These are phyloP conservation scores for Cytospora schulzeri DNA, from an alignment of 2,329 filamentous ascomycete genomes.

Conservation along the genomic window DNA sequence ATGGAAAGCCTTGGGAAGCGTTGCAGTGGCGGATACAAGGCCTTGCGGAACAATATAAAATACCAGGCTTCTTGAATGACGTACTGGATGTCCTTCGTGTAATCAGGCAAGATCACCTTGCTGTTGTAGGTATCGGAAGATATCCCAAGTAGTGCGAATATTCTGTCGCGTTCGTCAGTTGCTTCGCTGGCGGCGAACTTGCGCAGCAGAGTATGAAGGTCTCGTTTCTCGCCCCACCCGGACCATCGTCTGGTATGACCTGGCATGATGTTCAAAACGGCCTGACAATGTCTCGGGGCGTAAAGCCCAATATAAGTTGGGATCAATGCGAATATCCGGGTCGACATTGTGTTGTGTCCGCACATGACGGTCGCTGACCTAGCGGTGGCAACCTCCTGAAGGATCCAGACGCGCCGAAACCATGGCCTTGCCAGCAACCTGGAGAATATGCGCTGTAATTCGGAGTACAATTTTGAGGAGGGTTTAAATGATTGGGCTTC, in stretches of 20 bases:
- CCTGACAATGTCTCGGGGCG: not conserved
- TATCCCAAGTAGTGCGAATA: not conserved
- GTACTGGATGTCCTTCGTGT: not conserved
- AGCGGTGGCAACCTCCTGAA: slow-evolving; percentile 14
- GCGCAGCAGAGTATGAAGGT: not conserved
- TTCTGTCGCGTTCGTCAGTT: not conserved
- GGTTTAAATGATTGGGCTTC: not conserved
- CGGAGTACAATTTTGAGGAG: not conserved
- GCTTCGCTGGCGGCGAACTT: not conserved
- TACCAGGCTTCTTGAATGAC: not conserved
- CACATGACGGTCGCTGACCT: slow-evolving; percentile 3
- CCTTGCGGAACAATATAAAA: not conserved
- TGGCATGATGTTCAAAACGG: not conserved
- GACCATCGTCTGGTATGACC: not conserved
- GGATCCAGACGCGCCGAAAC: slow-evolving; percentile 26
- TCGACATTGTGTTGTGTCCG: not conserved
- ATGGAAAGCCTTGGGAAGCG: not conserved
- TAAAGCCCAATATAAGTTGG: not conserved
- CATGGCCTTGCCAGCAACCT: slow-evolving; percentile 3
- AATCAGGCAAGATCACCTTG: not conserved
- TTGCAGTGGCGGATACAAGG: not conserved
- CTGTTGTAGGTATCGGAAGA: not conserved
- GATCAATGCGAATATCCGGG: not conserved
- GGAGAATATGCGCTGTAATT: not conserved
- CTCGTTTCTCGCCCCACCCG: not conserved